A percentile compares a stretch with the other conserved stretches of the same genome.
These are phyloP conservation scores for Chlamydomonas sp. DNA, from an alignment of 139 green algal species.

Conservation along the genomic window DNA sequence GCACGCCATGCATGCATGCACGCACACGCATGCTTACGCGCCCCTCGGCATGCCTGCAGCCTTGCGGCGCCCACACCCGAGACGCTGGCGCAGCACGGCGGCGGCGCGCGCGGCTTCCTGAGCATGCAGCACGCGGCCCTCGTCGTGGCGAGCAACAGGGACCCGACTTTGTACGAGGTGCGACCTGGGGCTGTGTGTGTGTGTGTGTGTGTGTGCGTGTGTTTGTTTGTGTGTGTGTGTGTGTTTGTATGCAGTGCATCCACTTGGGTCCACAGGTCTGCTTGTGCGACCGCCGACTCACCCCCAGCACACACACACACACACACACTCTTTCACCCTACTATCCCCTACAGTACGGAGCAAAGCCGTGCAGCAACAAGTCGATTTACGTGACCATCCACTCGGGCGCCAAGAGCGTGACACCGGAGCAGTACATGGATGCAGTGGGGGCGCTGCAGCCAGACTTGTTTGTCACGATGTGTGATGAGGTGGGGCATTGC, in stretches of 20 bases:
- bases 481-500: conserved; percentile 63
- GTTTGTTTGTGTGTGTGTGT: no score
- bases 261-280: no score
- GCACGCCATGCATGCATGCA: no score
- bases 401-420: conserved; percentile 28
- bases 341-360: conserved; percentile 52
- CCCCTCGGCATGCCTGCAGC: no score
- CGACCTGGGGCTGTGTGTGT: no score
- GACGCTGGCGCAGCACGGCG: conserved; percentile 18
- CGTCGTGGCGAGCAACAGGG: conserved; percentile 46
- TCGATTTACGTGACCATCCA: conserved; percentile 39
- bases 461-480: conserved; percentile 50
- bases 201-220: no score
- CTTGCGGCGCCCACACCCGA: conserved; percentile 34
- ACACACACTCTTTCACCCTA: no score
- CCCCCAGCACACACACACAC: no score
- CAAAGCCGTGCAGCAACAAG: conserved; percentile 28
- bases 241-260: no score
- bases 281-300: no score
- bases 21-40: no score
- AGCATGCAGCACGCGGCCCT: conserved; percentile 16
- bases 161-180: conserved; percentile 52
- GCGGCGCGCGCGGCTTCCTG: conserved; percentile 36
- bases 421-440: conserved; percentile 49
- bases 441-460: conserved; percentile 41